A percentile compares a stretch with the other conserved stretches of the same genome.
Conservation (phyloP, 2,329 filamentous ascomycete genomes). For the Ascochyta koolunga region DNA sequence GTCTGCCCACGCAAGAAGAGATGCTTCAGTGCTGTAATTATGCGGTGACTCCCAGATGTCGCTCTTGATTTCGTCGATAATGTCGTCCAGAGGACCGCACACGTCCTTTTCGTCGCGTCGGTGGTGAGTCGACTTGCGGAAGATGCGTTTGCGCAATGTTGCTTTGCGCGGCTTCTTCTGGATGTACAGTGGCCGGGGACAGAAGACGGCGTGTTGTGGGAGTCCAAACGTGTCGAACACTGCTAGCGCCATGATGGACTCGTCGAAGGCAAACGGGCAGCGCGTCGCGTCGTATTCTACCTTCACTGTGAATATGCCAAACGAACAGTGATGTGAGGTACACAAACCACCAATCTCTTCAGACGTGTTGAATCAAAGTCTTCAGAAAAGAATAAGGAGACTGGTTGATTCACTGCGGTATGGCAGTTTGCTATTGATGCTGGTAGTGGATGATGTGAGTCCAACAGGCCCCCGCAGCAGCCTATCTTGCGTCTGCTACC, state of each 20-base stretch:
- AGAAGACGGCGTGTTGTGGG: constrained; percentile 23
- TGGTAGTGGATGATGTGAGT: neutral
- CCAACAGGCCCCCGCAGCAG: neutral
- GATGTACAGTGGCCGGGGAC: constrained; percentile 38
- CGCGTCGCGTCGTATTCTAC: constrained; percentile 10
- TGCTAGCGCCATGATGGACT: constrained; percentile 22
- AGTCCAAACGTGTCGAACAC: constrained; percentile 13
- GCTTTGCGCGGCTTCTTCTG: constrained; percentile 36
- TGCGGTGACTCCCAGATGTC: constrained; percentile 34
- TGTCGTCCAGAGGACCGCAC: constrained; percentile 42
- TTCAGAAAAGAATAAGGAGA: neutral
- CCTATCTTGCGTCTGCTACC: neutral
- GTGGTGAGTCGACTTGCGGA: constrained; percentile 29
- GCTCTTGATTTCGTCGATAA: constrained; percentile 42
- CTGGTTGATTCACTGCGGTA: neutral
- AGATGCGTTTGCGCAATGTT: constrained; percentile 32
- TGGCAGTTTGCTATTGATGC: neutral
- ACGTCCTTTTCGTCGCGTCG: constrained; percentile 11
- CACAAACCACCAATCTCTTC: neutral
- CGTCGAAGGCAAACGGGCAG: constrained; percentile 16
- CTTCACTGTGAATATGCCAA: constrained; percentile 8
- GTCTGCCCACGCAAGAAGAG: constrained; percentile 21
- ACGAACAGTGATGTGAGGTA: neutral
- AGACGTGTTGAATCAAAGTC: neutral
- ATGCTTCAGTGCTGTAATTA: constrained; percentile 17